These are phyloP conservation scores for Halophytophthora polymorphica DNA, from an alignment of 352 stramenopile species.

Conservation along the genomic window DNA sequence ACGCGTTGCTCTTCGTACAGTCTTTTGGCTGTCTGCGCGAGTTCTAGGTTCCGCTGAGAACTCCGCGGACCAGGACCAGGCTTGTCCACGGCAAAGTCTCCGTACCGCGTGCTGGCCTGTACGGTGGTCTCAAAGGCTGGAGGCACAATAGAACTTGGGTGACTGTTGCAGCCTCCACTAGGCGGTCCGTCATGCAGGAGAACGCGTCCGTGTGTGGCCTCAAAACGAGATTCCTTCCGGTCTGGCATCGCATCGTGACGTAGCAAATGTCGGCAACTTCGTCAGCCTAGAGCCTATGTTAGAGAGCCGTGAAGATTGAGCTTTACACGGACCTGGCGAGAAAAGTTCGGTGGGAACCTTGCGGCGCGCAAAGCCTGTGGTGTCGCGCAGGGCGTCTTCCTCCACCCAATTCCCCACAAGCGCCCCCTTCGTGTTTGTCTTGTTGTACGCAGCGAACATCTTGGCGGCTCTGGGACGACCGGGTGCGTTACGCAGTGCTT, in stretches of 20 bases:
- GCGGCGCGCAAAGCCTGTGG: constrained; percentile 59
- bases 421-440: constrained; percentile 72
- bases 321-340: constrained; percentile 25
- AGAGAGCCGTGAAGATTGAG: background rate
- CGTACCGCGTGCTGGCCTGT: constrained; percentile 50
- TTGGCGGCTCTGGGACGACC: background rate
- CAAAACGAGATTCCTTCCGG: constrained; percentile 35
- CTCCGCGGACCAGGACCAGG: constrained; percentile 32
- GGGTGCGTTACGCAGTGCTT: no score
- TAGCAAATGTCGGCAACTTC: background rate
- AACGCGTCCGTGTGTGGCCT: constrained; percentile 52
- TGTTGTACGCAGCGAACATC: constrained; percentile 76
- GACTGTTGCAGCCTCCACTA: constrained; percentile 25
- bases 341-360: constrained; percentile 37
- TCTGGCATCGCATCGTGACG: no score
- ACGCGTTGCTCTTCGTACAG: constrained; percentile 35
- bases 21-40: constrained; percentile 38
- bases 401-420: constrained; percentile 86
- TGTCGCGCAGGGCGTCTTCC: constrained; percentile 59
- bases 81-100: constrained; percentile 33
- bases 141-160: constrained; percentile 20
- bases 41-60: constrained; percentile 38
- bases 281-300: background rate
- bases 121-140: constrained; percentile 52
- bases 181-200: constrained; percentile 33